phyloP scores from a whole-genome alignment of 257 asterid genomes.

The Jacaranda mimosifolia region DNA sequence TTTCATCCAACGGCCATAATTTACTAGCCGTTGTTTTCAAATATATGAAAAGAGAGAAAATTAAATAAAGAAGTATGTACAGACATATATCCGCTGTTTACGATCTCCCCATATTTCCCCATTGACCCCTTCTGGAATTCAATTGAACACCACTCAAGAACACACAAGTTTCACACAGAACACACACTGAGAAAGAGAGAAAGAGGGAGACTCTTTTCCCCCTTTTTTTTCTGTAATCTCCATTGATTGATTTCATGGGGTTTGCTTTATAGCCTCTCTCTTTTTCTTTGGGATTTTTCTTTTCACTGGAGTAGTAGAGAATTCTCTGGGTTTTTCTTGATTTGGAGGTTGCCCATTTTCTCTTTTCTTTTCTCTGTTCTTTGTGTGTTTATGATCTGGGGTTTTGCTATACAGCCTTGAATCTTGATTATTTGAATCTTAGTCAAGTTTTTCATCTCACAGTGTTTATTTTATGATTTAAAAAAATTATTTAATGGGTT shows the following conservation, averaged over 20 bases:
- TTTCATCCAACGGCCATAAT: slow-evolving; percentile 53
- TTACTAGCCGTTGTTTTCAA: slow-evolving; percentile 87
- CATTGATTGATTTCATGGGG: slow-evolving; percentile 45
- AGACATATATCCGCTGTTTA: slow-evolving; percentile 54
- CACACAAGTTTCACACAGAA: slow-evolving; percentile 24
- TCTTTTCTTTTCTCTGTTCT: neutral
- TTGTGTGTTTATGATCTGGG: slow-evolving; percentile 18
- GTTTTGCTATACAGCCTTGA: slow-evolving; percentile 13
- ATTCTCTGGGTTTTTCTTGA: slow-evolving; percentile 39
- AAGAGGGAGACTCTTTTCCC: slow-evolving; percentile 27
- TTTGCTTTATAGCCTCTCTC: slow-evolving; percentile 36
- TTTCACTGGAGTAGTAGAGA: neutral
- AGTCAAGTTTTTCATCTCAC: neutral
- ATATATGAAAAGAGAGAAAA: slow-evolving; percentile 21
- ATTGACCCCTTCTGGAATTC: slow-evolving; percentile 23
- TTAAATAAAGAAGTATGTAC: slow-evolving; percentile 14
- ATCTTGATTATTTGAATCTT: slow-evolving; percentile 36
- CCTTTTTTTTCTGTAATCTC: neutral
- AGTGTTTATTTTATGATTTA: neutral
- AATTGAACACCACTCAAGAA: slow-evolving; percentile 25
- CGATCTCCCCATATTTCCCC: slow-evolving; percentile 40
- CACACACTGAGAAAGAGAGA: slow-evolving; percentile 32
- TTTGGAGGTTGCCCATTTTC: slow-evolving; percentile 17
- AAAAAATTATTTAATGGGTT: neutral
- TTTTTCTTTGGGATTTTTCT: slow-evolving; percentile 23